A percentile compares a stretch with the other conserved stretches of the same genome.
phyloP scores from a whole-genome alignment of 83 land plant genomes.

The Diphasiastrum complanatum region DNA sequence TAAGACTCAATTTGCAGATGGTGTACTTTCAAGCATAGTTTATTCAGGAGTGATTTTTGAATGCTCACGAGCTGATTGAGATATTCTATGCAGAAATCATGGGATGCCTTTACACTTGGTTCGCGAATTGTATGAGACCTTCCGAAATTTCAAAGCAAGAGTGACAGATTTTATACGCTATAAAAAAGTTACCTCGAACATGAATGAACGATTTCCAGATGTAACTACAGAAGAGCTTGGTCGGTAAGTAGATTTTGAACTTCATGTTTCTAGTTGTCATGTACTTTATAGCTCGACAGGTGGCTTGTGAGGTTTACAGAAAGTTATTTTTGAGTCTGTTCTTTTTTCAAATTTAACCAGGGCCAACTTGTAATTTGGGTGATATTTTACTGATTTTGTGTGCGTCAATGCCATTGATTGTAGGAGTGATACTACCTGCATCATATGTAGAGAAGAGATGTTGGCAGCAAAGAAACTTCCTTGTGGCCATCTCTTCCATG shows the following conservation, averaged over 20 bases:
- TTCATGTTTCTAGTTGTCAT: no score
- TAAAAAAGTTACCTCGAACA: conserved; percentile 13
- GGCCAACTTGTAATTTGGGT: no score
- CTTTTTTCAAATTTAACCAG: no score
- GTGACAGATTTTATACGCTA: conserved; percentile 9
- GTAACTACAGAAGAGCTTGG: conserved; percentile 12
- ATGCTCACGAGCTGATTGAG: no score
- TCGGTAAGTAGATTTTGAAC: not conserved
- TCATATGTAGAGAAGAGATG: conserved; percentile 15
- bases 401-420: no score
- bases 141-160: conserved; percentile 12
- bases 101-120: conserved; percentile 15
- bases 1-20: no score
- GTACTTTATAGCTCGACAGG: no score
- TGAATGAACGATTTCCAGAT: conserved; percentile 15
- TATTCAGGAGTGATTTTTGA: no score
- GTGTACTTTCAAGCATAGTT: not conserved
- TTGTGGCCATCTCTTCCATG: conserved; percentile 15
- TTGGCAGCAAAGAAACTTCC: conserved; percentile 7
- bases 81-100: conserved; percentile 7
- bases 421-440: conserved; percentile 16
- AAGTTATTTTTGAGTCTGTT: no score
- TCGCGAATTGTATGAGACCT: conserved; percentile 3
- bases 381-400: no score
- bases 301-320: no score